A percentile compares a stretch with the other conserved stretches of the same genome.
Conservation (phyloP, 108 stramenopile genomes). For the Parietichytrium sp. region DNA sequence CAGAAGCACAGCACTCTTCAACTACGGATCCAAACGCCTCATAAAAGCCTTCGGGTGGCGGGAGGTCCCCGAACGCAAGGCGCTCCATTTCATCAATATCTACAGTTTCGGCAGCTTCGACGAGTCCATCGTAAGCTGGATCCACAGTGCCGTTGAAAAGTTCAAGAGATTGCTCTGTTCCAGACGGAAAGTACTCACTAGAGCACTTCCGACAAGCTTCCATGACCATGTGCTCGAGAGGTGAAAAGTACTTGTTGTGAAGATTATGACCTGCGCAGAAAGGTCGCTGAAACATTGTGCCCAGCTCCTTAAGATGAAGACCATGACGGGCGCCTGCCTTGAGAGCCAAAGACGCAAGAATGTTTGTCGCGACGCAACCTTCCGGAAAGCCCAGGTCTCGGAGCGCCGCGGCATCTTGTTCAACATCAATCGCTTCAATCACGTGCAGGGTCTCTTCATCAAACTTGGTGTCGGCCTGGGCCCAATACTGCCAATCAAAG, state of each 20-base stretch:
- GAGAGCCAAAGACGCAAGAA: background rate
- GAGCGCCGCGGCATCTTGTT: background rate
- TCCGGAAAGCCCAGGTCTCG: conserved; percentile 26
- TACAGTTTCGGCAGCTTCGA: background rate
- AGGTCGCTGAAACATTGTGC: conserved; percentile 20
- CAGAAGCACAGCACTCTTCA: too few species aligned
- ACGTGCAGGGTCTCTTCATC: conserved; percentile 2
- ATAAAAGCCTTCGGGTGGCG: background rate
- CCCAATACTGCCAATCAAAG: conserved; percentile 37
- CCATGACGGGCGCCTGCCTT: background rate
- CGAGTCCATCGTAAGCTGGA: background rate
- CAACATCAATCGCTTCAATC: conserved; percentile 25
- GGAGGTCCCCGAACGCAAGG: background rate
- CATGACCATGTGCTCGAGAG: conserved; percentile 16
- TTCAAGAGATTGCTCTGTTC: background rate
- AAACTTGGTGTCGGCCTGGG: background rate
- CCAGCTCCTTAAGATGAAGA: background rate
- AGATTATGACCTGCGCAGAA: conserved; percentile 23
- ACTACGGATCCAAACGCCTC: conserved; percentile 17
- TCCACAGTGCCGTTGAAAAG: background rate
- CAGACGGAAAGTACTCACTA: background rate
- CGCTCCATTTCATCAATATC: conserved; percentile 22
- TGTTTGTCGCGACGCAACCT: conserved; percentile 27
- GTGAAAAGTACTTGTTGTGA: conserved; percentile 39
- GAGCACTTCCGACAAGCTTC: background rate